phyloP scores from a whole-genome alignment of 345 rosid genomes.

The Eucalyptus guilfoylei region DNA sequence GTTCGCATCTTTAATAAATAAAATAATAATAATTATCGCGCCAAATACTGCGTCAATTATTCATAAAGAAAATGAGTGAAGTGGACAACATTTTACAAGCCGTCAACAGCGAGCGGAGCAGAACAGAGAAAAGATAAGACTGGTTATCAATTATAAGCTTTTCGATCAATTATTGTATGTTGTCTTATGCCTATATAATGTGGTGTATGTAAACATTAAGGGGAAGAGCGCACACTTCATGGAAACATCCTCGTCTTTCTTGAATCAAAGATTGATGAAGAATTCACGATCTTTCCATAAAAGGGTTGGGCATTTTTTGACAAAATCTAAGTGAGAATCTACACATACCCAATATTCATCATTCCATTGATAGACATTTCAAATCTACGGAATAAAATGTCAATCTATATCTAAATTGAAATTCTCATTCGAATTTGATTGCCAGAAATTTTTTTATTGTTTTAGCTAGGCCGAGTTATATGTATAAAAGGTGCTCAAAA shows the following conservation, averaged over 20 bases:
- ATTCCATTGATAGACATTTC: not conserved
- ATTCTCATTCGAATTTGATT: not conserved
- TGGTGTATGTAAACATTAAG: no score
- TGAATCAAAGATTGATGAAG: no score
- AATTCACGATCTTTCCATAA: no score
- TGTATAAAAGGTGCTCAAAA: not conserved
- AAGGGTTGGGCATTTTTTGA: no score
- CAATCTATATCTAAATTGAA: not conserved
- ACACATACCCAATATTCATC: not conserved
- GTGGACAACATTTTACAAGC: not conserved
- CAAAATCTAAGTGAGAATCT: no score
- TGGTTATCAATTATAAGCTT: rapidly evolving
- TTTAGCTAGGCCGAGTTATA: not conserved
- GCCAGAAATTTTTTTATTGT: not conserved
- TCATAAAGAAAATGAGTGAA: not conserved
- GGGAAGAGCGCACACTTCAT: no score
- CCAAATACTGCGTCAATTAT: rapidly evolving
- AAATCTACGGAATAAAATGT: not conserved
- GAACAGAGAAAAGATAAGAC: rapidly evolving
- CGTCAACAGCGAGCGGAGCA: rapidly evolving
- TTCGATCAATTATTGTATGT: rapidly evolving
- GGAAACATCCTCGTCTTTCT: no score
- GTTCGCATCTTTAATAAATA: not conserved
- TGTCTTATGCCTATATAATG: no score
- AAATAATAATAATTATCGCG: not conserved